Percentiles rank a stretch among this genome's conserved stretches.
phyloP scores from a whole-genome alignment of 192 early-diverging fungal genomes.

The Backusella australiensis region DNA sequence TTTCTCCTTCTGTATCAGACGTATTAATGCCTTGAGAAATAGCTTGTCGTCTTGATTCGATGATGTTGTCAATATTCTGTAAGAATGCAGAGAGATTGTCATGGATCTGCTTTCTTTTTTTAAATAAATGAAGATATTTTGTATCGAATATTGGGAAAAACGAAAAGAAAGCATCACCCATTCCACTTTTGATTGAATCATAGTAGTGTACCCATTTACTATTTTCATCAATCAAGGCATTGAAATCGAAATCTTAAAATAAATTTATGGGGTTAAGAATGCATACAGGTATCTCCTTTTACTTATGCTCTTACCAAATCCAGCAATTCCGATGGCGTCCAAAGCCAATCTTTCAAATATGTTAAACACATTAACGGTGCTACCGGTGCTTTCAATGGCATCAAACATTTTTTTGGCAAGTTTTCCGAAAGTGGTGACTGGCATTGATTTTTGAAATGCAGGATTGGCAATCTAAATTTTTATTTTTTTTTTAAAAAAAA shows the following conservation, averaged over 20 bases:
- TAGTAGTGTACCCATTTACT: conserved; percentile 44
- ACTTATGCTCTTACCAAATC: conserved; percentile 31
- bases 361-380: neutral
- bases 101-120: conserved; percentile 12
- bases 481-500: neutral
- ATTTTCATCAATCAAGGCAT: conserved; percentile 40
- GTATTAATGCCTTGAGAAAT: neutral
- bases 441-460: conserved; percentile 7
- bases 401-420: neutral
- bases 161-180: conserved; percentile 47
- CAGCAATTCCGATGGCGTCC: conserved; percentile 59
- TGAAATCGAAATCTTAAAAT: conserved; percentile 45
- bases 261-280: neutral
- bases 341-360: conserved; percentile 39
- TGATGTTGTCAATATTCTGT: conserved; percentile 1
- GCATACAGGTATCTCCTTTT: too few species aligned
- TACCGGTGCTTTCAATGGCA: neutral
- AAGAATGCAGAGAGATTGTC: conserved; percentile 10
- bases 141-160: conserved; percentile 54
- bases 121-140: neutral
- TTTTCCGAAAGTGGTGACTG: conserved; percentile 5
- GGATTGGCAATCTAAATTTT: conserved; percentile 18
- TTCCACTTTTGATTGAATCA: conserved; percentile 41
- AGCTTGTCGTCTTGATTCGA: conserved; percentile 8
- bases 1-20: conserved; percentile 12